phyloP scores from a whole-genome alignment of 345 rosid species.

The Salix brachista region DNA sequence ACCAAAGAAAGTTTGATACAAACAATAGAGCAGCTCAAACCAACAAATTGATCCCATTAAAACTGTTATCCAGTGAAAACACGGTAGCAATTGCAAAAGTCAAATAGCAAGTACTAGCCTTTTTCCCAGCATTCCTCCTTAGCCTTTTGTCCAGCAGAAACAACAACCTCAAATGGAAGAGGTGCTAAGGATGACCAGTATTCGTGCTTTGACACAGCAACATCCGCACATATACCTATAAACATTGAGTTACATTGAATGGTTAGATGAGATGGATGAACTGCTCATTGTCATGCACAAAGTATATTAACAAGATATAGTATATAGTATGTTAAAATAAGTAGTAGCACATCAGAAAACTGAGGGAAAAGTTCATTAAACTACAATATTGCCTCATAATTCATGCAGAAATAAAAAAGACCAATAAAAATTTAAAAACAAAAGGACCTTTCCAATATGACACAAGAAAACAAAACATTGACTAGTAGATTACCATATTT shows the following conservation, averaged over 20 bases:
- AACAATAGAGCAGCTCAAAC: background rate
- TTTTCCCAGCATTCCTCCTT: constrained; percentile 71
- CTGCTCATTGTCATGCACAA: background rate
- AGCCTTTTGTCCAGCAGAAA: constrained; percentile 74
- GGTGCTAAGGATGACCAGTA: constrained; percentile 96
- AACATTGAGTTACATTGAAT: constrained; percentile 12
- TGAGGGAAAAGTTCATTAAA: background rate
- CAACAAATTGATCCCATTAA: constrained; percentile 1
- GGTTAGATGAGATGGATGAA: constrained; percentile 4
- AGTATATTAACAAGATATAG: too few relatives aligned
- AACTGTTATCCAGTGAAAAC: background rate
- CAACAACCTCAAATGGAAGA: constrained; percentile 92
- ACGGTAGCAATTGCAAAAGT: background rate
- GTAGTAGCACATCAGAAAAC: background rate
- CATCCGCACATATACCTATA: constrained; percentile 83
- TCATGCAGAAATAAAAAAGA: constrained; percentile 5
- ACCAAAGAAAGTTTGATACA: background rate
- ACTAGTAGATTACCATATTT: constrained; percentile 53
- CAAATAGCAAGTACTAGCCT: constrained; percentile 45
- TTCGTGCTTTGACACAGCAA: constrained; percentile 76
- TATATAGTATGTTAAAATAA: background rate
- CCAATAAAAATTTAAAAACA: background rate
- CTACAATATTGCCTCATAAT: background rate
- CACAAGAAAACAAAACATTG: constrained; percentile 6
- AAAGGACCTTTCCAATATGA: background rate